Conservation (phyloP, 179 eudicot species). For the Beta corolliflora region DNA sequence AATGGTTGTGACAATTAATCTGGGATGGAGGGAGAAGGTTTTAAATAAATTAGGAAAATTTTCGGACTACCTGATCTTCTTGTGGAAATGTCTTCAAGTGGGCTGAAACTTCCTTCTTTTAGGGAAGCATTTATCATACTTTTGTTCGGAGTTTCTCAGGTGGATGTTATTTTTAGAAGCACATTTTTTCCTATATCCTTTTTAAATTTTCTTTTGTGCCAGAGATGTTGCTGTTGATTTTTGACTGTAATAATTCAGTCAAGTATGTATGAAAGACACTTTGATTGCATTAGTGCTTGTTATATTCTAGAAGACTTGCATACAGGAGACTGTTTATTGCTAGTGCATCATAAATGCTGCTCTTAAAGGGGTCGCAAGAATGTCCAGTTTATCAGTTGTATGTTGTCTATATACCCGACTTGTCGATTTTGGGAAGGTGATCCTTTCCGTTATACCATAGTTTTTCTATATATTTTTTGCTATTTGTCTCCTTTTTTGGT, state of each 20-base stretch:
- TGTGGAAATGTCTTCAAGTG: neutral
- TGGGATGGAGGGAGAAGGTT: no score
- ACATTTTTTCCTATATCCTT: neutral
- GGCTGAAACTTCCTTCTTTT: neutral
- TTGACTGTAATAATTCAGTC: neutral
- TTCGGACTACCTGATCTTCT: neutral
- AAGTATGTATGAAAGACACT: neutral
- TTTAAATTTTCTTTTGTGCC: neutral
- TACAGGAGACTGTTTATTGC: neutral
- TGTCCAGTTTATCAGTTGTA: neutral
- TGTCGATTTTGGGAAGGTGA: neutral
- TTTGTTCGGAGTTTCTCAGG: neutral
- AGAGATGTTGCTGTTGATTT: neutral
- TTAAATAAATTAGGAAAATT: neutral
- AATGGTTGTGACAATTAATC: no score
- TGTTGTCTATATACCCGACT: neutral
- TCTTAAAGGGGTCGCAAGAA: neutral
- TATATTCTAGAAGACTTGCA: neutral
- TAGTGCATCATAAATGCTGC: neutral
- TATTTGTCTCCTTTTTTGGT: neutral
- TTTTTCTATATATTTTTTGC: neutral
- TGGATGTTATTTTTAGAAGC: neutral
- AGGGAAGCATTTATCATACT: neutral
- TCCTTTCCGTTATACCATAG: neutral
- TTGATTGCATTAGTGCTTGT: neutral